Conservation (phyloP, 495 filamentous ascomycete species). For the Neurospora discreta region DNA sequence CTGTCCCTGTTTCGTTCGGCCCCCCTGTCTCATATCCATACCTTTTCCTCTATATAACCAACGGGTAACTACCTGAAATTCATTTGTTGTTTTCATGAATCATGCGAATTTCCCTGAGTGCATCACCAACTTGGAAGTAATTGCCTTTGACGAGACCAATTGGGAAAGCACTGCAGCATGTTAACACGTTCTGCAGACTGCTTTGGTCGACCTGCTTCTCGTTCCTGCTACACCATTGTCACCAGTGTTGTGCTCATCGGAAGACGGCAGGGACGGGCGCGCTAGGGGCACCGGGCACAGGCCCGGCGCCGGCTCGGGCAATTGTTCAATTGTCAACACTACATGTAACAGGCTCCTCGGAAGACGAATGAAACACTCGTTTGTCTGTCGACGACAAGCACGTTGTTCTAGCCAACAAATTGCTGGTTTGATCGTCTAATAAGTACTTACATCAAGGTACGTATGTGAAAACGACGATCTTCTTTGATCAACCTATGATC, state of each 20-base stretch:
- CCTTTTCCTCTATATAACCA: neutral
- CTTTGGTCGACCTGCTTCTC: neutral
- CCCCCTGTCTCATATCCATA: neutral
- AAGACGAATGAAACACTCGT: neutral
- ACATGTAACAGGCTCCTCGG: neutral
- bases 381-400: neutral
- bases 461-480: neutral
- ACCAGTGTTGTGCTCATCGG: neutral
- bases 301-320: neutral
- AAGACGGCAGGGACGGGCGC: neutral
- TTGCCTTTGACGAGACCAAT: neutral
- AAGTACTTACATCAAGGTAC: neutral
- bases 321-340: neutral
- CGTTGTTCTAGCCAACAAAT: neutral
- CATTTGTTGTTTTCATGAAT: neutral
- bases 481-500: neutral
- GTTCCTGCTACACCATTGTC: neutral
- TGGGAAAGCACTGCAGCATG: neutral
- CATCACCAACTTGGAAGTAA: neutral
- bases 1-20: neutral
- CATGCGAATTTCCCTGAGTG: neutral
- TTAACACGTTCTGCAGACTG: neutral
- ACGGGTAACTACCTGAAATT: neutral
- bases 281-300: neutral
- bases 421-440: neutral